Evolutionary conservation across 495 filamentous ascomycete genomes (phyloP).

Genomic region (Pseudevernia furfuracea): DNA sequence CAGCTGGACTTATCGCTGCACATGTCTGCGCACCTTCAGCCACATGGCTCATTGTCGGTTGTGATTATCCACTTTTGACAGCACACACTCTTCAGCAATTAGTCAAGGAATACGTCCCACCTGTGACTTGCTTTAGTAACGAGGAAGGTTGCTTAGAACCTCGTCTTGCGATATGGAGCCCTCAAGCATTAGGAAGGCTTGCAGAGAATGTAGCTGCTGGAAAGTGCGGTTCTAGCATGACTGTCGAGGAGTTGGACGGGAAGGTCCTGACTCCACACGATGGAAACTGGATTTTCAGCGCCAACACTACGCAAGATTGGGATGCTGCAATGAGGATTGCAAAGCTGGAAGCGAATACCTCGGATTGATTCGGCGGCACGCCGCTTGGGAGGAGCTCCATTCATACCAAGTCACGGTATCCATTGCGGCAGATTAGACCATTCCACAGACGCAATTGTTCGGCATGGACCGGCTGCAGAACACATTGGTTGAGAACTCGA

Average conservation of each 20-base stretch:
- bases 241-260: background rate
- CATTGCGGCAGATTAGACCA: background rate
- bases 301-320: background rate
- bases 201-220: background rate
- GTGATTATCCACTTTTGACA: conserved; percentile 27
- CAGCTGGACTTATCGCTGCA: conserved; percentile 27
- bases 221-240: background rate
- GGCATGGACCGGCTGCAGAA: background rate
- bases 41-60: conserved; percentile 28
- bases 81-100: background rate
- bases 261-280: background rate
- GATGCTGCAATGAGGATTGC: background rate
- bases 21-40: conserved; percentile 19
- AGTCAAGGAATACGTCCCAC: background rate
- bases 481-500: background rate
- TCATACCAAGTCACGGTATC: no score
- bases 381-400: no score
- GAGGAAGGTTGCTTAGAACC: background rate
- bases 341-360: background rate
- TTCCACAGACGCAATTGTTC: background rate
- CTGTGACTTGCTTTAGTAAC: conserved; percentile 2
- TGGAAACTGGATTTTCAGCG: background rate
- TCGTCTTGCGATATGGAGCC: background rate
- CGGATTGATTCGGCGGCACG: background rate
- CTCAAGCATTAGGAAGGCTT: background rate